These are phyloP conservation scores for Candida lessepsii DNA, from an alignment of 805 yeast species.

Conservation along the genomic window DNA sequence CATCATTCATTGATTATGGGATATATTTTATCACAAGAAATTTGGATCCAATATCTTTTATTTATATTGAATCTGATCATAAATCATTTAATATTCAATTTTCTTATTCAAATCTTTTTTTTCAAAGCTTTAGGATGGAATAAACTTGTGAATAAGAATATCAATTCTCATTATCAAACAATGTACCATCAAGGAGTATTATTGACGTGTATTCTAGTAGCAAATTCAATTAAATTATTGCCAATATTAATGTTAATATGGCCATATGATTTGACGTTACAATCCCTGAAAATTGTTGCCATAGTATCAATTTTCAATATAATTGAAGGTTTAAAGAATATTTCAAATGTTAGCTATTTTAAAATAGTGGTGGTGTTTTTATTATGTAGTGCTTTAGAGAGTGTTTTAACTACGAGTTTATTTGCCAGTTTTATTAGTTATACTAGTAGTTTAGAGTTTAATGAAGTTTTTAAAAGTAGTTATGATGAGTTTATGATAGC, in stretches of 20 bases:
- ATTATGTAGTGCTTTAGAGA: slow-evolving; percentile 18
- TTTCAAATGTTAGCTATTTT: slow-evolving; percentile 20
- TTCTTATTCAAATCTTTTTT: slow-evolving; percentile 28
- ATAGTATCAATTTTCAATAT: slow-evolving; percentile 59
- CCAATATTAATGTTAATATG: slow-evolving; percentile 94
- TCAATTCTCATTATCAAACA: slow-evolving; percentile 3
- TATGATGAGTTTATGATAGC: too few relatives aligned
- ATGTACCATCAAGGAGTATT: slow-evolving; percentile 36
- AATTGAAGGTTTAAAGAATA: slow-evolving; percentile 52
- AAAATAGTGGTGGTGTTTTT: slow-evolving; percentile 17
- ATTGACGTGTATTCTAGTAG: slow-evolving; percentile 67
- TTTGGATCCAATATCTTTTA: slow-evolving; percentile 52
- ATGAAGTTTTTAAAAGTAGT: slow-evolving; percentile 2
- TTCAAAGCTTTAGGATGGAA: slow-evolving; percentile 8
- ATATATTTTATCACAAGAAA: slow-evolving; percentile 30
- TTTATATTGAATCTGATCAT: slow-evolving; percentile 54
- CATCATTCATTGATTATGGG: slow-evolving; percentile 25
- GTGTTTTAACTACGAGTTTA: slow-evolving; percentile 9
- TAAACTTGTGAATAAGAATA: slow-evolving; percentile 1
- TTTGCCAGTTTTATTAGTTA: slow-evolving; percentile 17
- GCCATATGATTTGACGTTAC: slow-evolving; percentile 82
- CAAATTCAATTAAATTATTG: slow-evolving; percentile 77
- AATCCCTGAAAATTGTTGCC: slow-evolving; percentile 58
- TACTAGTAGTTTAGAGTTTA: slow-evolving; percentile 14
- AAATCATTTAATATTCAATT: slow-evolving; percentile 44